Conservation (phyloP, 2,329 filamentous ascomycete species). For the Ascochyta clinopodiicola region DNA sequence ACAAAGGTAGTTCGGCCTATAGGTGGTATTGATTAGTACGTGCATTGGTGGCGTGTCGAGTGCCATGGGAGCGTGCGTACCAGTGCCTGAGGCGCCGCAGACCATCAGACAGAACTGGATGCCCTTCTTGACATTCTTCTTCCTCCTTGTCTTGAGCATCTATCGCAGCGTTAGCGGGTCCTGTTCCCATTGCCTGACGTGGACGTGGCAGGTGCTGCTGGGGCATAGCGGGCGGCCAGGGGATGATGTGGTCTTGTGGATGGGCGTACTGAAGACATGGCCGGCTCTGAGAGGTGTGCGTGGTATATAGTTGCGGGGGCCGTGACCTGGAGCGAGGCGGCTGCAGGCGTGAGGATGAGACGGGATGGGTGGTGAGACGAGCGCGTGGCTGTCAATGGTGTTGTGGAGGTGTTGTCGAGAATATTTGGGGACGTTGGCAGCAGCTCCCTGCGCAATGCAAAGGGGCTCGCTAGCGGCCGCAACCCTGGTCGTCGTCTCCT, state of each 20-base stretch:
- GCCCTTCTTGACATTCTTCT: constrained; percentile 99
- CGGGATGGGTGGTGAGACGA: constrained; percentile 25
- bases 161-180: constrained; percentile 37
- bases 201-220: constrained; percentile 20
- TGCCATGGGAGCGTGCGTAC: constrained; percentile 65
- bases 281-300: constrained; percentile 30
- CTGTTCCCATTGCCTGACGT: constrained; percentile 21
- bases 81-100: constrained; percentile 97
- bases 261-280: constrained; percentile 48
- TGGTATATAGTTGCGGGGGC: constrained; percentile 26
- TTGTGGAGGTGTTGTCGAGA: constrained; percentile 43
- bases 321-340: constrained; percentile 30
- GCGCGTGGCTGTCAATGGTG: constrained; percentile 32
- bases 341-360: constrained; percentile 28
- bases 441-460: constrained; percentile 46
- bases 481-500: constrained; percentile 42
- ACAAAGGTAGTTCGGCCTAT: constrained; percentile 96
- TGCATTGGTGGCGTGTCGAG: neutral
- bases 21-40: neutral
- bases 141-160: constrained; percentile 85
- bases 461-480: constrained; percentile 48
- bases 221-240: constrained; percentile 31
- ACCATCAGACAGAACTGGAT: constrained; percentile 99
- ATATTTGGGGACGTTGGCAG: constrained; percentile 51
- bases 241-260: constrained; percentile 31